Evolutionary conservation across 1,139 yeast species (phyloP).

Genomic region (Scheffersomyces titani): DNA sequence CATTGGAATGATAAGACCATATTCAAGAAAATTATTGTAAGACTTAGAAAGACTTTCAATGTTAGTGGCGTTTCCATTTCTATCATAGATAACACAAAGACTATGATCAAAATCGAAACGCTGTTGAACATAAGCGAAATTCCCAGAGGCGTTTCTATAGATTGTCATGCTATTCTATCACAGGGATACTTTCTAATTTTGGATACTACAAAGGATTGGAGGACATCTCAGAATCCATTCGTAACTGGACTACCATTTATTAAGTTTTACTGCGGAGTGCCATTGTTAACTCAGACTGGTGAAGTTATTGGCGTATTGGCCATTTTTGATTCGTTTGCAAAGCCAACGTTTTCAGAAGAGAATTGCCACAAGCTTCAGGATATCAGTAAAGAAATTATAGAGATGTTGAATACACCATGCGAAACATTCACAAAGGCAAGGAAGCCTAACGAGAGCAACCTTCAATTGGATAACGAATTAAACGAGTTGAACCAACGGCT

Average conservation of each 20-base stretch:
- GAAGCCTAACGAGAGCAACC: slow-evolving; percentile 5
- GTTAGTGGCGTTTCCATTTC: slow-evolving; percentile 61
- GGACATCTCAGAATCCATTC: slow-evolving; percentile 59
- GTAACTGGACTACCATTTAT: slow-evolving; percentile 63
- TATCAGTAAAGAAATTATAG: slow-evolving; percentile 46
- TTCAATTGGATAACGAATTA: slow-evolving; percentile 18
- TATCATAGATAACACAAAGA: slow-evolving; percentile 49
- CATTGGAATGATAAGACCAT: slow-evolving; percentile 52
- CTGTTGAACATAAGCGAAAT: slow-evolving; percentile 48
- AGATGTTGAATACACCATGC: slow-evolving; percentile 37
- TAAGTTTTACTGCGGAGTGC: slow-evolving; percentile 65
- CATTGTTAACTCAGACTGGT: slow-evolving; percentile 41
- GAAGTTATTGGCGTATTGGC: slow-evolving; percentile 61
- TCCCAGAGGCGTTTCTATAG: slow-evolving; percentile 59
- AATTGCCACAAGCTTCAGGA: slow-evolving; percentile 35
- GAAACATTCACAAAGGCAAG: slow-evolving; percentile 13
- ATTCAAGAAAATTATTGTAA: slow-evolving; percentile 40
- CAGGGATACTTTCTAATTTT: slow-evolving; percentile 50
- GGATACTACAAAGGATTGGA: slow-evolving; percentile 70
- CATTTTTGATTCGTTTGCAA: slow-evolving; percentile 54
- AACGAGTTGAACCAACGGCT: slow-evolving; percentile 32
- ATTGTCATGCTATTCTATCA: slow-evolving; percentile 67
- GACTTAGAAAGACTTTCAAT: slow-evolving; percentile 31
- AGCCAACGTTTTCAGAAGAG: slow-evolving; percentile 35
- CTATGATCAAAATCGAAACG: slow-evolving; percentile 50